Conservation (phyloP, 208 protist species). For the Leishmania mexicana region DNA sequence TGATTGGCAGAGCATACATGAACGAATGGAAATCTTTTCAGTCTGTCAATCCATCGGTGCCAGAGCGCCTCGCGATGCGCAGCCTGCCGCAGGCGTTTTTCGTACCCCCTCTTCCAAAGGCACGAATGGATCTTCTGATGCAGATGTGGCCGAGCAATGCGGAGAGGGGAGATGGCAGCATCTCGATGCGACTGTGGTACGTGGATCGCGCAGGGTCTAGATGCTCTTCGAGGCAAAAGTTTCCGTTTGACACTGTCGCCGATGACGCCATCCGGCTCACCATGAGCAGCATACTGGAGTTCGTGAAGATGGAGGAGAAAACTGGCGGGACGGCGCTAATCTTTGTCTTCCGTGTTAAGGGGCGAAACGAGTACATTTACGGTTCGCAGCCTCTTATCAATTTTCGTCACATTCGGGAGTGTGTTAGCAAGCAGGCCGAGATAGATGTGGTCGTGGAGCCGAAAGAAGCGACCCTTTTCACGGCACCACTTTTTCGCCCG, state of each 20-base stretch:
- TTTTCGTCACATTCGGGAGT: conserved; percentile 59
- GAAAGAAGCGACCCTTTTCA: conserved; percentile 31
- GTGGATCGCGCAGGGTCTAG: conserved; percentile 45
- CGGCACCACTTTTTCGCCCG: conserved; percentile 48
- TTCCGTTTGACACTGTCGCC: conserved; percentile 50
- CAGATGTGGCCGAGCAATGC: conserved; percentile 28
- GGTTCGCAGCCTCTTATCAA: conserved; percentile 53
- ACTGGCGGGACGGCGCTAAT: conserved; percentile 22
- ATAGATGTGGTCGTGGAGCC: conserved; percentile 53
- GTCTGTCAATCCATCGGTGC: conserved; percentile 32
- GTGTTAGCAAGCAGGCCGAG: conserved; percentile 51
- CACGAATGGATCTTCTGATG: conserved; percentile 48
- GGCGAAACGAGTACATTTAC: conserved; percentile 70
- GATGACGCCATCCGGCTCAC: conserved; percentile 44
- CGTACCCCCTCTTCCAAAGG: conserved; percentile 41
- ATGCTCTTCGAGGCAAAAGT: conserved; percentile 50
- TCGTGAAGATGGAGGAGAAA: conserved; percentile 30
- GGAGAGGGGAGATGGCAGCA: conserved; percentile 13
- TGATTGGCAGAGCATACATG: conserved; percentile 40
- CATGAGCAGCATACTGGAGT: conserved; percentile 37
- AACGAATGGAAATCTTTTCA: conserved; percentile 60
- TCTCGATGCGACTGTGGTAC: conserved; percentile 55
- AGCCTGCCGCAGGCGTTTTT: conserved; percentile 46
- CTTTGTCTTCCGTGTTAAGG: conserved; percentile 62
- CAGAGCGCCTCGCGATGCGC: conserved; percentile 43